Percentiles rank a stretch among this genome's conserved stretches.
Evolutionary conservation across 768 basidiomycete genomes (phyloP).

Genomic region (Dioszegia crocea): DNA sequence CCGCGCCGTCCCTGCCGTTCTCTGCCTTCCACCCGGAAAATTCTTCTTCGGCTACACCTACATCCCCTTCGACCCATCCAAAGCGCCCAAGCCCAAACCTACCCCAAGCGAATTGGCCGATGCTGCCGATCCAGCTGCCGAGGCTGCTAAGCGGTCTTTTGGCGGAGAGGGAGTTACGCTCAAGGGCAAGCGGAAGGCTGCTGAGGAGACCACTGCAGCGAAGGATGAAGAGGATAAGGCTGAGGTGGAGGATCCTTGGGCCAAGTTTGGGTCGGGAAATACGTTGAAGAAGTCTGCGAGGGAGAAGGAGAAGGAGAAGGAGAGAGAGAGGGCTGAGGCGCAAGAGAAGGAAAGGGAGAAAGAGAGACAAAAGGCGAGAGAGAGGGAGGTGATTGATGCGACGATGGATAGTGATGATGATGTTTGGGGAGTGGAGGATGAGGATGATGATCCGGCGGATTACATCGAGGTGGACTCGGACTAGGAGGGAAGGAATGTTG

Average conservation of each 20-base stretch:
- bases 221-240: conserved; percentile 58
- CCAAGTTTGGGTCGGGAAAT: conserved; percentile 50
- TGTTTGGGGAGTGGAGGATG: conserved; percentile 55
- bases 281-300: conserved; percentile 33
- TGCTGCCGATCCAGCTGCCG: background rate
- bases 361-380: conserved; percentile 56
- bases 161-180: conserved; percentile 42
- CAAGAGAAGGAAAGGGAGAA: conserved; percentile 56
- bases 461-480: conserved; percentile 82
- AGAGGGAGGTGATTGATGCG: conserved; percentile 40
- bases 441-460: conserved; percentile 70
- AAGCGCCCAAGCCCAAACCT: conserved; percentile 31
- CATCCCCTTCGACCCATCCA: conserved; percentile 53
- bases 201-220: conserved; percentile 16
- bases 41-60: conserved; percentile 95
- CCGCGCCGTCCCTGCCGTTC: conserved; percentile 74
- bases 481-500: conserved; percentile 48
- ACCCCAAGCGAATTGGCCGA: background rate
- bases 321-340: too few relatives aligned
- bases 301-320: conserved; percentile 57
- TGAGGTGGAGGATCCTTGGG: conserved; percentile 47
- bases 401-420: conserved; percentile 47
- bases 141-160: conserved; percentile 4
- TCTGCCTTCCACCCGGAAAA: conserved; percentile 86
- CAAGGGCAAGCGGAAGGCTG: conserved; percentile 51